These are phyloP conservation scores for Ogataea paradorogensis DNA, from an alignment of 805 yeast genomes.

Conservation along the genomic window DNA sequence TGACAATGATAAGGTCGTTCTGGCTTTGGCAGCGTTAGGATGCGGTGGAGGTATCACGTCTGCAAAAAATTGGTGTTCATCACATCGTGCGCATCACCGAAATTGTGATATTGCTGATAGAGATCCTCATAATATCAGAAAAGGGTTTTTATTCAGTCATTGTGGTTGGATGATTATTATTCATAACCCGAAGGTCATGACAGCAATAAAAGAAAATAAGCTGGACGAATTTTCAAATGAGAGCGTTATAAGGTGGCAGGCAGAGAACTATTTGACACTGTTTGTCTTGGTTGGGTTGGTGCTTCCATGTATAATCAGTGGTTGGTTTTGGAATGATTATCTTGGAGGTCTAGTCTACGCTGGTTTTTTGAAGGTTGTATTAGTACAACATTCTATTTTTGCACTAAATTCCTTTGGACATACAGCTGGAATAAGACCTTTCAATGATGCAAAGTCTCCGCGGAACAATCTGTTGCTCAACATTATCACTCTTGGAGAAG, in stretches of 20 bases:
- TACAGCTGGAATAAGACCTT: conserved; percentile 68
- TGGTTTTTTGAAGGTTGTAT: conserved; percentile 67
- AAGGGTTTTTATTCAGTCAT: conserved; percentile 80
- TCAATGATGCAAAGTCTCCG: conserved; percentile 71
- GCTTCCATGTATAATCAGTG: conserved; percentile 65
- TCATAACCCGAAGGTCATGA: conserved; percentile 55
- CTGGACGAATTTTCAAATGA: conserved; percentile 64
- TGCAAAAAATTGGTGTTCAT: conserved; percentile 72
- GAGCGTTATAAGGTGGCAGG: conserved; percentile 62
- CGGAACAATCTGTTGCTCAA: conserved; percentile 63
- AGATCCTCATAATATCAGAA: conserved; percentile 83
- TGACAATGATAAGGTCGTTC: conserved; percentile 43
- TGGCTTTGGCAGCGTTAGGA: conserved; percentile 57
- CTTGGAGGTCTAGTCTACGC: conserved; percentile 76
- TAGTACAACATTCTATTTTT: conserved; percentile 78
- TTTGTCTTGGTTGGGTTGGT: conserved; percentile 46
- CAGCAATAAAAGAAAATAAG: conserved; percentile 39
- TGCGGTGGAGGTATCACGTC: conserved; percentile 76
- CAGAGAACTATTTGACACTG: conserved; percentile 60
- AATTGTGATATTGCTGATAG: conserved; percentile 75
- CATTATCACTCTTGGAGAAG: conserved; percentile 80
- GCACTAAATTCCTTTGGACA: conserved; percentile 84
- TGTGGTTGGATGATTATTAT: conserved; percentile 81
- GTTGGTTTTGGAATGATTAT: conserved; percentile 69
- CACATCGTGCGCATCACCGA: conserved; percentile 89